Conservation (phyloP, 2,329 filamentous ascomycete genomes). For the Nothopassalora personata region DNA sequence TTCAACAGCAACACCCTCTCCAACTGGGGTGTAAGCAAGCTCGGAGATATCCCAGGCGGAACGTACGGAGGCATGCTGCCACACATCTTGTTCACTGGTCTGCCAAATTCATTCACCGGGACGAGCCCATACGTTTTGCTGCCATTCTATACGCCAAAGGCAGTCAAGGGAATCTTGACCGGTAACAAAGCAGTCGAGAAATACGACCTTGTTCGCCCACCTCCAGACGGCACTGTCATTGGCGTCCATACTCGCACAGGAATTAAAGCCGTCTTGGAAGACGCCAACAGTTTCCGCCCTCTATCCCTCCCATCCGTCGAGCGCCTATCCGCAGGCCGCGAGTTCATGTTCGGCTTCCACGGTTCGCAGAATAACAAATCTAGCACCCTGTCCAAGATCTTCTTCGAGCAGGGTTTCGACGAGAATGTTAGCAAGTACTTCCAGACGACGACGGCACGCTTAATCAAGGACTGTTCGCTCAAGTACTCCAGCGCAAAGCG, state of each 20-base stretch:
- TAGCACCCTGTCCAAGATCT: conserved; percentile 40
- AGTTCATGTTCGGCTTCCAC: conserved; percentile 46
- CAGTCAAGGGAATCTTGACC: conserved; percentile 43
- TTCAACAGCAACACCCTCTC: conserved; percentile 46
- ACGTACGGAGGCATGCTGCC: conserved; percentile 43
- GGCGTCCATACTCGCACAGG: conserved; percentile 48
- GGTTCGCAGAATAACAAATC: conserved; percentile 41
- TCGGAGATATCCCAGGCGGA: conserved; percentile 35
- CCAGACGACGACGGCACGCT: conserved; percentile 38
- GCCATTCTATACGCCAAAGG: conserved; percentile 49
- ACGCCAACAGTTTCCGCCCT: conserved; percentile 45
- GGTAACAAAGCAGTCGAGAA: conserved; percentile 42
- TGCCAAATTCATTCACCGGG: conserved; percentile 46
- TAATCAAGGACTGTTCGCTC: conserved; percentile 46
- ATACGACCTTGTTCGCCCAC: conserved; percentile 39
- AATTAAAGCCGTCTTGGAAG: conserved; percentile 47
- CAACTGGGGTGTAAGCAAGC: conserved; percentile 48
- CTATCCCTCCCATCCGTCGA: conserved; percentile 41
- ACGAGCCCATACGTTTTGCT: conserved; percentile 47
- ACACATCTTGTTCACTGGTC: conserved; percentile 41
- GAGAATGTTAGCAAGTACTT: conserved; percentile 42
- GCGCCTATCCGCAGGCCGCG: conserved; percentile 42
- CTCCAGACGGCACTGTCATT: conserved; percentile 39
- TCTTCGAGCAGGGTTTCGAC: conserved; percentile 44
- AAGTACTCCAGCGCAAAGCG: conserved; percentile 42